Base-by-base conservation (phyloP, 371 early-diverging fungal genomes). In the Coemansia sp. region DNA sequence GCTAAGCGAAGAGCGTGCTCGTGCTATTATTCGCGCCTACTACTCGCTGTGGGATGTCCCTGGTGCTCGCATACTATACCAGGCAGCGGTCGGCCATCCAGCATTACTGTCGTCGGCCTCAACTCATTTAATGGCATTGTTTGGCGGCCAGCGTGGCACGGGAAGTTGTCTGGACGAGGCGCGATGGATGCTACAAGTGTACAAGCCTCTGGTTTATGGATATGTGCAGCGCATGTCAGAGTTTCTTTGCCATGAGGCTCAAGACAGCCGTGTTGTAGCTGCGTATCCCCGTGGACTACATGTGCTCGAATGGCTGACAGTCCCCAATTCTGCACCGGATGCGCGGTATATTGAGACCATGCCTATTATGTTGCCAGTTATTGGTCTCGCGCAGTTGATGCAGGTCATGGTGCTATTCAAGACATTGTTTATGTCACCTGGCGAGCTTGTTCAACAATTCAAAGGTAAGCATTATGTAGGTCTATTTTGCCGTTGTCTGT, bases 321-420 rank as follows among this genome's bases (percentile, higher is more conserved):
- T 88, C 75, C 89, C 91, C 7, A 89, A 87, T 63, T 80, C 86
- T 15, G 80, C 86, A 63, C 97, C 97, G 46, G 88, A 89, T 78
- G 85, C 87, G 44, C 88, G 86, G 58, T 88, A 90, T 68, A 80
- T 94, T 26, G 75, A 92, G 13, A 86, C 89, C 12, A 91, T 92
- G 4, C 90, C 91, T 12, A 89, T 94, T 58, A 87, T 89, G 71
- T 80, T 94, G 63, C 95, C 95, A 9, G 79, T 94, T 70, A 90
- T 89, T 24, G 97, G 94, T 57, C 83, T 96, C 17, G 88, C 88
- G 17, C 82, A 76, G 69, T 41, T 81, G 40, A 77, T 80, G 63
- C 70, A 76, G 9, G 53, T 75, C 66, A 85, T 92, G 73, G 54
- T 95, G 87, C 73, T 85, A 91, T 69, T 61, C 61, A 73, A 83